Evolutionary conservation across 495 filamentous ascomycete genomes (phyloP).

Genomic region (Achaetomiella virescens): DNA sequence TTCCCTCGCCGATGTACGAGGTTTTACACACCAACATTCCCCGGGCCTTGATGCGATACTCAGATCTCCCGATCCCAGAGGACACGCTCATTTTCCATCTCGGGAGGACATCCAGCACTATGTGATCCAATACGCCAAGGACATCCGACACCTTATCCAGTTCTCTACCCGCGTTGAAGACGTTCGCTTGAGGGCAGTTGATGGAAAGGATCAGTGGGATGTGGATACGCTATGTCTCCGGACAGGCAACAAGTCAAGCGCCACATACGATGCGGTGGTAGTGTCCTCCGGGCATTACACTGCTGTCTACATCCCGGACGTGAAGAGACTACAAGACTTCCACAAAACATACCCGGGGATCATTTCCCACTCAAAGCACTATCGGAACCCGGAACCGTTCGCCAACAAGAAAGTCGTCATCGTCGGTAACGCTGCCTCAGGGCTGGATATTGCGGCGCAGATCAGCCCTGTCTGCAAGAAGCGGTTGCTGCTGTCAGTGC

Average conservation of each 20-base stretch:
- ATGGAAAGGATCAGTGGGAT: slow-evolving; percentile 38
- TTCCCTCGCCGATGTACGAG: slow-evolving; percentile 71
- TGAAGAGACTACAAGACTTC: slow-evolving; percentile 37
- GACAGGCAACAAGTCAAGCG: slow-evolving; percentile 33
- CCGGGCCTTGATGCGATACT: slow-evolving; percentile 71
- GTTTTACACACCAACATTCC: slow-evolving; percentile 82
- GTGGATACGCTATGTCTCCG: slow-evolving; percentile 48
- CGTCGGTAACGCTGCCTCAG: slow-evolving; percentile 73
- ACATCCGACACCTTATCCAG: slow-evolving; percentile 44
- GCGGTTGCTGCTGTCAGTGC: slow-evolving; percentile 41
- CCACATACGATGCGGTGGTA: slow-evolving; percentile 70
- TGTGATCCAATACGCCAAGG: slow-evolving; percentile 63
- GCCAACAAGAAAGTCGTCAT: slow-evolving; percentile 53
- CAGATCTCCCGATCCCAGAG: slow-evolving; percentile 59
- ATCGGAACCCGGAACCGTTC: slow-evolving; percentile 56
- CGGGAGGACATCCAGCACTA: slow-evolving; percentile 65
- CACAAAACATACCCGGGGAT: slow-evolving; percentile 52
- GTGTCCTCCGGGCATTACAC: slow-evolving; percentile 80
- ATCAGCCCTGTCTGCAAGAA: slow-evolving; percentile 47
- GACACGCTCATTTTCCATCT: slow-evolving; percentile 61
- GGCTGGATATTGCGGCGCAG: slow-evolving; percentile 72
- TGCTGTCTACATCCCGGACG: slow-evolving; percentile 62
- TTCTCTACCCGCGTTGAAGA: slow-evolving; percentile 40
- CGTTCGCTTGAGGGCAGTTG: slow-evolving; percentile 22
- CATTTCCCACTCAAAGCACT: slow-evolving; percentile 79